These are phyloP conservation scores for Panus rudis DNA, from an alignment of 768 basidiomycete genomes.

Conservation along the genomic window DNA sequence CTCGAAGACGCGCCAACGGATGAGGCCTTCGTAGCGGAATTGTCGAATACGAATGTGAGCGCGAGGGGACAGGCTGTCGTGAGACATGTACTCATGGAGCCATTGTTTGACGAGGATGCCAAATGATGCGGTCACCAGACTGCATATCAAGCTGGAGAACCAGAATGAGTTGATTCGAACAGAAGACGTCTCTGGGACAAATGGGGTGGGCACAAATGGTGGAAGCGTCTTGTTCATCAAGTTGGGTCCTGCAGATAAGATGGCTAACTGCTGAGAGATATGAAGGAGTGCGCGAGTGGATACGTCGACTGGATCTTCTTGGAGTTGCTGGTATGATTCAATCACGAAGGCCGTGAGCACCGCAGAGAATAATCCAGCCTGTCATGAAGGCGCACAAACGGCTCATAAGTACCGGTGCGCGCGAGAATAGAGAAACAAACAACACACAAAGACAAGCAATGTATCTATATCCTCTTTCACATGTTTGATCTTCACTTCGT, in stretches of 20 bases:
- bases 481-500: background rate
- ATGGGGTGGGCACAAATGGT: too few species aligned
- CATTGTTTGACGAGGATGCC: conserved; percentile 17
- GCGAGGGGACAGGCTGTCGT: background rate
- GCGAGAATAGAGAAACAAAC: background rate
- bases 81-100: conserved; percentile 3
- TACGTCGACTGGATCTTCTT: background rate
- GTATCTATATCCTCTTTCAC: background rate
- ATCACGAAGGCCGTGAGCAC: conserved; percentile 20
- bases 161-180: conserved; percentile 11
- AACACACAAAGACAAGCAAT: background rate
- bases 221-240: too few species aligned
- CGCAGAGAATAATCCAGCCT: conserved; percentile 24
- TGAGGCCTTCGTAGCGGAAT: background rate
- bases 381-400: too few species aligned
- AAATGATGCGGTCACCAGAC: conserved; percentile 12
- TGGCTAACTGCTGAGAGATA: too few species aligned
- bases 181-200: conserved; percentile 4
- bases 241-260: too few species aligned
- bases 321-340: background rate
- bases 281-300: too few species aligned
- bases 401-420: background rate
- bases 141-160: conserved; percentile 16
- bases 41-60: background rate
- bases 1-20: background rate